Conservation (phyloP, 495 filamentous ascomycete genomes). For the Hamigera avellanea region DNA sequence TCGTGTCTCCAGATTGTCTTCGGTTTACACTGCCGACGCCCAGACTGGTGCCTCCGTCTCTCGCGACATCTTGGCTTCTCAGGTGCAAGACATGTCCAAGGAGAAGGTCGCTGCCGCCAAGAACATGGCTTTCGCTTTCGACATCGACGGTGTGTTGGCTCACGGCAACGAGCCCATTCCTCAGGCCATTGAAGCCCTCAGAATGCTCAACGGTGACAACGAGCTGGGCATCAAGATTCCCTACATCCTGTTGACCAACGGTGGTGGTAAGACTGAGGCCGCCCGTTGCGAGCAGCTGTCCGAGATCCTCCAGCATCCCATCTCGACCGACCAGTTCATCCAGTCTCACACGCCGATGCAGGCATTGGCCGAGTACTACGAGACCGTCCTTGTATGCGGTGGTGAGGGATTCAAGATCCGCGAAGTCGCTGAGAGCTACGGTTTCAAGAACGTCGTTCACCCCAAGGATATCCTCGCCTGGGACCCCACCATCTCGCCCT, state of each 20-base stretch:
- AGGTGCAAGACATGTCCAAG: constrained; percentile 59
- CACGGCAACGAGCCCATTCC: constrained; percentile 70
- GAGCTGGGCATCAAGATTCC: constrained; percentile 76
- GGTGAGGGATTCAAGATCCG: constrained; percentile 86
- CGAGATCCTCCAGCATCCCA: constrained; percentile 56
- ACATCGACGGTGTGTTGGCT: constrained; percentile 84
- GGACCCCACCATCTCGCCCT: constrained; percentile 71
- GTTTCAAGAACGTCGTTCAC: constrained; percentile 79
- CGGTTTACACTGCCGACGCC: constrained; percentile 31
- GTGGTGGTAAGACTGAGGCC: constrained; percentile 79
- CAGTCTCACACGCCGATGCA: constrained; percentile 92
- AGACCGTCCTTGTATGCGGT: constrained; percentile 76
- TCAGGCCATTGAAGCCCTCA: constrained; percentile 75
- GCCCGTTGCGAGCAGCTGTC: constrained; percentile 73
- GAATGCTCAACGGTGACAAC: constrained; percentile 76
- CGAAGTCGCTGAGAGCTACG: constrained; percentile 73
- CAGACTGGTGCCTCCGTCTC: constrained; percentile 25
- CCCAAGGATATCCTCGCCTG: constrained; percentile 85
- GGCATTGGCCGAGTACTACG: constrained; percentile 71
- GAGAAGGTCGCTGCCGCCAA: constrained; percentile 55
- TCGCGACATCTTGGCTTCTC: constrained; percentile 58
- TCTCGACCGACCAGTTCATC: constrained; percentile 83
- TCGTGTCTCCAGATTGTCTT: constrained; percentile 53
- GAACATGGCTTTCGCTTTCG: constrained; percentile 79
- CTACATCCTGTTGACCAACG: constrained; percentile 90